These are phyloP conservation scores for Candida frijolesensis DNA, from an alignment of 1,139 yeast species.

Conservation along the genomic window DNA sequence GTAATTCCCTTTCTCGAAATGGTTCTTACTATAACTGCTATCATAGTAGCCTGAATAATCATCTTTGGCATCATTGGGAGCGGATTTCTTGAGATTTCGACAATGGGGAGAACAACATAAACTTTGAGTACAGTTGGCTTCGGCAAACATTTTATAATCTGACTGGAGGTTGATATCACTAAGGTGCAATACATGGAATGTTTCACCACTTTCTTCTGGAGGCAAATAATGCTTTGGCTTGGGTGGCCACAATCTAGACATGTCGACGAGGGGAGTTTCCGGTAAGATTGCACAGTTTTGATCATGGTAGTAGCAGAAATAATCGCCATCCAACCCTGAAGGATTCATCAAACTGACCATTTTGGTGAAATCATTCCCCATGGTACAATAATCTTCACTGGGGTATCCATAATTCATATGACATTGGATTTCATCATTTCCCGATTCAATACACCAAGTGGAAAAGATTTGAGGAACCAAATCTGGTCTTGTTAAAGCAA, in stretches of 20 bases:
- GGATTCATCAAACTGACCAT: conserved; percentile 51
- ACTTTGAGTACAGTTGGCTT: conserved; percentile 33
- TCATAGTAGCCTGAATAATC: conserved; percentile 25
- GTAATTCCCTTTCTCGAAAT: conserved; percentile 26
- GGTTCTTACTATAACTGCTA: conserved; percentile 24
- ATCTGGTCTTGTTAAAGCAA: conserved; percentile 42
- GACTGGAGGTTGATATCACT: conserved; percentile 30
- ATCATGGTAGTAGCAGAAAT: conserved; percentile 54
- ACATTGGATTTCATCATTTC: conserved; percentile 29
- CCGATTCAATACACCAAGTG: conserved; percentile 45
- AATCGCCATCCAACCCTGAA: conserved; percentile 50
- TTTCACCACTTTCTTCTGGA: conserved; percentile 21
- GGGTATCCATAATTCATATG: conserved; percentile 26
- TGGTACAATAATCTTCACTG: conserved; percentile 22
- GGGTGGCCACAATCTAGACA: conserved; percentile 44
- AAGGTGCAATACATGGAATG: conserved; percentile 31
- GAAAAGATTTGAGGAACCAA: conserved; percentile 43
- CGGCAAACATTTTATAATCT: conserved; percentile 26
- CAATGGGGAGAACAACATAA: conserved; percentile 28
- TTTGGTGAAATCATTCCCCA: conserved; percentile 44
- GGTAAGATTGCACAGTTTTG: conserved; percentile 45
- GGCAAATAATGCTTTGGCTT: conserved; percentile 31
- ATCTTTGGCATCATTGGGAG: conserved; percentile 16
- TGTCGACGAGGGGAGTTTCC: conserved; percentile 39
- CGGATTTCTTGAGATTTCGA: conserved; percentile 17